Conservation (phyloP, 1,139 yeast species). For the Lodderomyces elongisporus region DNA sequence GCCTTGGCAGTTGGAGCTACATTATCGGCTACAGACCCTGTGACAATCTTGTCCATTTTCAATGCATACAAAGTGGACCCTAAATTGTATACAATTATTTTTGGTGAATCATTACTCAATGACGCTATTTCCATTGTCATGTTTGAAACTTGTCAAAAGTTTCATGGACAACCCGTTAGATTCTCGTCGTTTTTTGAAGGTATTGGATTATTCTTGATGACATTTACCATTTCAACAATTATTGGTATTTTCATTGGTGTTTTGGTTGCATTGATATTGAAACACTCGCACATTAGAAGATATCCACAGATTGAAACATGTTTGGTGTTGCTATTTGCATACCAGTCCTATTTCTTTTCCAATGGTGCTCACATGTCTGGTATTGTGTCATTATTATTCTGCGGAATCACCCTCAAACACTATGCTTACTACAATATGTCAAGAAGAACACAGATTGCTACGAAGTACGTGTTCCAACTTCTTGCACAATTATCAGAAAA, state of each 20-base stretch:
- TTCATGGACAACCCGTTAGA: conserved; percentile 77
- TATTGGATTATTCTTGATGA: conserved; percentile 86
- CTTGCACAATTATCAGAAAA: conserved; percentile 94
- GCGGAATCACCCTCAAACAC: conserved; percentile 95
- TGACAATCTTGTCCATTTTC: conserved; percentile 91
- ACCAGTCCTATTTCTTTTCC: conserved; percentile 94
- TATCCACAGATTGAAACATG: conserved; percentile 97
- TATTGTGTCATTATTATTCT: conserved; percentile 87
- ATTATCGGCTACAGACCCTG: conserved; percentile 96
- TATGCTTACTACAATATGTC: conserved; percentile 98
- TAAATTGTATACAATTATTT: conserved; percentile 89
- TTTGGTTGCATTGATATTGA: conserved; percentile 79
- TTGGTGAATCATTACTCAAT: conserved; percentile 91
- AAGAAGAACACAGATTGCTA: conserved; percentile 92
- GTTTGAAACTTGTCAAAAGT: conserved; percentile 98
- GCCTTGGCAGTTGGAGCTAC: conserved; percentile 98
- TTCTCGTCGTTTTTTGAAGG: conserved; percentile 86
- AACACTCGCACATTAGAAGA: conserved; percentile 88
- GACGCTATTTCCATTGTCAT: conserved; percentile 98
- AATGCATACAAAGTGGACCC: conserved; percentile 98
- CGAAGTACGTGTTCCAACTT: conserved; percentile 88
- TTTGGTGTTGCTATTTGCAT: conserved; percentile 82
- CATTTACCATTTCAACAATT: conserved; percentile 86
- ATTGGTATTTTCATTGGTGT: conserved; percentile 89
- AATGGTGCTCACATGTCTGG: conserved; percentile 99